A percentile compares a stretch with the other conserved stretches of the same genome.
phyloP scores from a whole-genome alignment of 129 eudicot genomes.

The Lonicera japonica region DNA sequence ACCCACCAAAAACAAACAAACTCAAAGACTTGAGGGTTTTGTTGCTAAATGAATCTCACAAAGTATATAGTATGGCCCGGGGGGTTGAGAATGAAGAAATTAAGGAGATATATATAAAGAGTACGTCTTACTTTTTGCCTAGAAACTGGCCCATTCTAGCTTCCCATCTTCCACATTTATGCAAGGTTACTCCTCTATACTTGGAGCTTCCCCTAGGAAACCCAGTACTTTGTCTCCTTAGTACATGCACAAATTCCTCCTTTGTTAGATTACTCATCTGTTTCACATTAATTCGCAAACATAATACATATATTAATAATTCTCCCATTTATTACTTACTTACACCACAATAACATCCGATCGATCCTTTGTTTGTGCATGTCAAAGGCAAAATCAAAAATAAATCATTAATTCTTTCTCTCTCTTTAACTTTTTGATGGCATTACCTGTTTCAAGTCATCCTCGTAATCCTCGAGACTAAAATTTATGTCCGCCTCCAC shows the following conservation, averaged over 20 bases:
- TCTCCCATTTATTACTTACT: no score
- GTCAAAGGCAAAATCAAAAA: slow-evolving; percentile 7
- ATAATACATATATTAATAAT: no score
- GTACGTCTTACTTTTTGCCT: slow-evolving; percentile 74
- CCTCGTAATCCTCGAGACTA: slow-evolving; percentile 64
- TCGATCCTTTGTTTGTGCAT: background rate
- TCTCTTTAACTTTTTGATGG: slow-evolving; percentile 13
- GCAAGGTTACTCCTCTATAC: slow-evolving; percentile 93
- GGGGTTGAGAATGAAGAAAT: no score
- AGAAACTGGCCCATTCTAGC: slow-evolving; percentile 99
- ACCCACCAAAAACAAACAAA: background rate
- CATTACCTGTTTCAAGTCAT: slow-evolving; percentile 80
- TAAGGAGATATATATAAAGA: background rate
- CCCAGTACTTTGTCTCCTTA: slow-evolving; percentile 95
- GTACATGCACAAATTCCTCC: slow-evolving; percentile 98
- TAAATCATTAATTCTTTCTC: no score
- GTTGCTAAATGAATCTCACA: background rate
- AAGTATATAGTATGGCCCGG: no score
- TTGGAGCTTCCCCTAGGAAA: slow-evolving; percentile 95
- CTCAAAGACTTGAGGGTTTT: background rate
- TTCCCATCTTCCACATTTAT: slow-evolving; percentile 99
- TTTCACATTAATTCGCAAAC: slow-evolving; percentile 6
- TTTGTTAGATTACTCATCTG: slow-evolving; percentile 93
- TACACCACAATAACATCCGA: background rate
- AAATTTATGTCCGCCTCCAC: slow-evolving; percentile 90